Evolutionary conservation across 129 eudicot species (phyloP).

Genomic region (Tanacetum coccineum): DNA sequence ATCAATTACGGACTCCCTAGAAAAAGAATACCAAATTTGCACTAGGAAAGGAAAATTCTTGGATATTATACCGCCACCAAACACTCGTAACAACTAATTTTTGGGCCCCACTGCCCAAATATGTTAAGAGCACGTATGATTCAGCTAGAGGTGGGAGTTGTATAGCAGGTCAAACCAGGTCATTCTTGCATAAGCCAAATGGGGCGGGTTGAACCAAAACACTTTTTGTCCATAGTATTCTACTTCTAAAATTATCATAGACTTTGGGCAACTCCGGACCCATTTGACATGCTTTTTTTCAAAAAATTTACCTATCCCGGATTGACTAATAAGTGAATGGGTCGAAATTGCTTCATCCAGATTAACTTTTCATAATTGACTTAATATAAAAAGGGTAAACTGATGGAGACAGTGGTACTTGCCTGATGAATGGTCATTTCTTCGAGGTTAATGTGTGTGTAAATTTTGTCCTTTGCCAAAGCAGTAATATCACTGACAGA

Average conservation of each 20-base stretch:
- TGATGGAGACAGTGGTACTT: slow-evolving; percentile 17
- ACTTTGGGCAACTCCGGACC: background rate
- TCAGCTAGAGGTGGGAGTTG: background rate
- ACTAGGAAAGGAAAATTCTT: no score
- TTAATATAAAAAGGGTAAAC: background rate
- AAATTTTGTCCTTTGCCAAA: slow-evolving; percentile 79
- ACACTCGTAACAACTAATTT: background rate
- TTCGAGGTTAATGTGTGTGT: slow-evolving; percentile 77
- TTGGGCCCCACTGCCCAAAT: background rate
- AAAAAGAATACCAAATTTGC: background rate
- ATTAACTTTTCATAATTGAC: slow-evolving; percentile 4
- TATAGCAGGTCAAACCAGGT: background rate
- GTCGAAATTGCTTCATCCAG: background rate
- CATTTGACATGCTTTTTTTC: background rate
- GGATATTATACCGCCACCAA: no score
- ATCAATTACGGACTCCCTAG: background rate
- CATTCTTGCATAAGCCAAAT: no score
- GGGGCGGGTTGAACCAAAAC: slow-evolving; percentile 4
- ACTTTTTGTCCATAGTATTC: background rate
- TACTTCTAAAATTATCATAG: no score
- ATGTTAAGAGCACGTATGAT: background rate
- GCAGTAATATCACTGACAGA: slow-evolving; percentile 77
- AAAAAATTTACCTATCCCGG: background rate
- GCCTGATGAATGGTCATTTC: slow-evolving; percentile 89
- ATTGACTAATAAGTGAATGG: background rate